Evolutionary conservation across 768 basidiomycete species (phyloP), one percentile per base, ranked within the genome.

Genomic region (Tylopilus sp.): DNA sequence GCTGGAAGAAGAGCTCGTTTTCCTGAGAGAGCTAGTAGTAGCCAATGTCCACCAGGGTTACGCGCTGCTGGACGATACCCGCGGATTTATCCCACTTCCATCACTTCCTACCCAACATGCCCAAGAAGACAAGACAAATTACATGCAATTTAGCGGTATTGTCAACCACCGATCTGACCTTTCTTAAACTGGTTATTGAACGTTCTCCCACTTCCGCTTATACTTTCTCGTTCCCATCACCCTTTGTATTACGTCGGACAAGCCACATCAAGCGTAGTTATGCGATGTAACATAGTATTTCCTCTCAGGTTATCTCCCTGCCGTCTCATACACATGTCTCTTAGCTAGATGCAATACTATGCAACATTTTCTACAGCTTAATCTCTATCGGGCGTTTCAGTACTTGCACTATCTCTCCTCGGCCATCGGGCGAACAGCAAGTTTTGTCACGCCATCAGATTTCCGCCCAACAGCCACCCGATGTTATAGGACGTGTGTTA

Each of bases 71-170:
- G 61, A 69, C 15, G 40, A 40, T 9, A n/a, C 46, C 3, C 40
- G 42, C 17, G 67, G 67, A 18, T 69, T 62, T 22, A 23, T 69
- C 13, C 53, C 59, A 25, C 52, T 68, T 20, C 51, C 53, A 10
- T 39, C 51, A 10, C 18, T 58, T 18, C 12, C 23, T 4, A 18
- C 40, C 8, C 38, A 40, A 6, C 23, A 40, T n/a, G 23, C 20
- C 21, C 15, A 56, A 12, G 62, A 65, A 23, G 63, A 65, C 4
- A 40, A 47, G 8, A 45, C 54, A 26, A 6, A 1, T 28, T 56
- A 50, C 33, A 20, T 43, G 44, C 53, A 51, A 4, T 51, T 65
- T 35, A 41, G 26, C 10, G 36, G 52, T 5, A 44, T 28, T 40
- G 63, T 63, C 40, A 55, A 51, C 15, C 40, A 41, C 21, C 55